These are phyloP conservation scores for Coemansia sp. DNA, from an alignment of 192 early-diverging fungal species.

Conservation along the genomic window DNA sequence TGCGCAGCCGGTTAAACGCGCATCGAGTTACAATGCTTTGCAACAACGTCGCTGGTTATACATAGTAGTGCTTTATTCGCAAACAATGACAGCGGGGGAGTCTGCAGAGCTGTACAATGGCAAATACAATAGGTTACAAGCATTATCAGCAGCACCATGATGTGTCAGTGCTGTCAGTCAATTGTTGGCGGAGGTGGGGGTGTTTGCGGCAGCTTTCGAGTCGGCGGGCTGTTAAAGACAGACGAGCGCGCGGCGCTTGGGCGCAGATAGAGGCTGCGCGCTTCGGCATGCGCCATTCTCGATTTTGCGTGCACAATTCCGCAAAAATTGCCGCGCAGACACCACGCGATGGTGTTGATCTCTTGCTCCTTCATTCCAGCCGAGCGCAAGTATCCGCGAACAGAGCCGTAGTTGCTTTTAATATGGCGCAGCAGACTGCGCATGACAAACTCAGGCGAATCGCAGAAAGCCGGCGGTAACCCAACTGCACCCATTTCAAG, in stretches of 20 bases:
- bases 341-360: constrained; percentile 45
- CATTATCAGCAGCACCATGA: no score
- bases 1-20: background rate
- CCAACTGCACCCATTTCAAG: constrained; percentile 55
- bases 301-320: constrained; percentile 21
- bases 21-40: background rate
- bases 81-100: no score
- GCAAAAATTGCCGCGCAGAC: constrained; percentile 48
- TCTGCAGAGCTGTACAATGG: no score
- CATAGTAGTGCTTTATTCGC: background rate
- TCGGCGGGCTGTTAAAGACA: constrained; percentile 3
- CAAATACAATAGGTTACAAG: no score
- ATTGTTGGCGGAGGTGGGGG: no score
- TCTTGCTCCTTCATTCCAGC: constrained; percentile 36
- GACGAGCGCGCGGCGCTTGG: constrained; percentile 14
- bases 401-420: constrained; percentile 29
- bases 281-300: constrained; percentile 4
- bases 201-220: background rate
- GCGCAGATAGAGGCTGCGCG: constrained; percentile 16
- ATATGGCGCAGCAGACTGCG: constrained; percentile 32
- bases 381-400: constrained; percentile 40
- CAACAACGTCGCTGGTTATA: background rate
- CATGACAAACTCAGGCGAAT: constrained; percentile 52
- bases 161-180: no score
- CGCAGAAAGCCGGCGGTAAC: constrained; percentile 50